Conservation (phyloP, 2,329 filamentous ascomycete species). For the Immersiporthe knoxdaviesiana region DNA sequence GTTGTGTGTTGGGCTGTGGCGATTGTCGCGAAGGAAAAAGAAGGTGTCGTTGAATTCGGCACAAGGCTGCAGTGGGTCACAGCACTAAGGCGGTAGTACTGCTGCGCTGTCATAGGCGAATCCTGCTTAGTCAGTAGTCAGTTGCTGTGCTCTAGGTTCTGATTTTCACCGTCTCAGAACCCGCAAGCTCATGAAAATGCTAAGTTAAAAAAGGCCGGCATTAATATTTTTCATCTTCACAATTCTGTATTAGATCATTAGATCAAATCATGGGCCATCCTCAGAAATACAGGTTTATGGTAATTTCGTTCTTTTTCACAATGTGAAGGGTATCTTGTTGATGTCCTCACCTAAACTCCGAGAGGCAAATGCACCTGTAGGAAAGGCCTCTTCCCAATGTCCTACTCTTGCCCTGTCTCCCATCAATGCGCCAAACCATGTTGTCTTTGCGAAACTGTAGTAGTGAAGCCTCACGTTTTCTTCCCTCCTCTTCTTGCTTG, state of each 20-base stretch:
- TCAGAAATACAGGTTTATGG: not conserved
- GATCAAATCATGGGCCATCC: not conserved
- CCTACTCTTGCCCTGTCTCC: not conserved
- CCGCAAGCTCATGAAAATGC: too few species aligned
- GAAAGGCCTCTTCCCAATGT: not conserved
- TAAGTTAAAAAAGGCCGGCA: too few species aligned
- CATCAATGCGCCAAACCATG: not conserved
- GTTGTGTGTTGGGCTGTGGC: not conserved
- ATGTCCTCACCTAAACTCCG: not conserved
- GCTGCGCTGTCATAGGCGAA: not conserved
- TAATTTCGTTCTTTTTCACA: not conserved
- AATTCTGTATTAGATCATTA: not conserved
- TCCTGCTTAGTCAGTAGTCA: conserved; percentile 16
- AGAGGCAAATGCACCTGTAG: not conserved
- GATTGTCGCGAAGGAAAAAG: conserved; percentile 19
- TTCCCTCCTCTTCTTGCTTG: not conserved
- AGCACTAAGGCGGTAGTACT: too few species aligned
- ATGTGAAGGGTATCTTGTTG: conserved; percentile 2
- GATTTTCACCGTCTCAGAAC: not conserved
- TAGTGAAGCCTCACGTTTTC: not conserved
- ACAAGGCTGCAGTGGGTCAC: conserved; percentile 16
- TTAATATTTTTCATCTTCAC: not conserved
- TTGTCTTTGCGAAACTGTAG: not conserved
- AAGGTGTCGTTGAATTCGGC: conserved; percentile 19
- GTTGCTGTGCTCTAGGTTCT: not conserved